Evolutionary conservation across 1,284 basidiomycete species (phyloP).

Genomic region (Spongispora temasekensis): DNA sequence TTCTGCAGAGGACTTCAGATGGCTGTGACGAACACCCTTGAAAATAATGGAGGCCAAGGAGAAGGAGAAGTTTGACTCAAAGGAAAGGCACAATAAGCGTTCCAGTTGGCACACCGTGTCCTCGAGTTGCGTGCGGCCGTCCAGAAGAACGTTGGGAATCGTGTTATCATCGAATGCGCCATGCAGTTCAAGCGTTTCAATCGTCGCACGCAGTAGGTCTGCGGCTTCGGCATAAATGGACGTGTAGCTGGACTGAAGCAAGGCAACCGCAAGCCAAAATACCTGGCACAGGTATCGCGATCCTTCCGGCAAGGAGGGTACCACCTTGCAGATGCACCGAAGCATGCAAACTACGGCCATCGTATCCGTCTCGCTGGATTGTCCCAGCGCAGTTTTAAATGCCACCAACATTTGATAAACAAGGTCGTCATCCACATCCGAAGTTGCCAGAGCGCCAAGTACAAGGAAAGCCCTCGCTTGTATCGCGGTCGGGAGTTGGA

Average conservation of each 20-base stretch:
- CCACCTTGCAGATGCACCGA: constrained; percentile 77
- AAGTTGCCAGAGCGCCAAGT: constrained; percentile 76
- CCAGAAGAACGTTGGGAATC: constrained; percentile 62
- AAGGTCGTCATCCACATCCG: constrained; percentile 86
- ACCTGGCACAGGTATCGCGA: constrained; percentile 76
- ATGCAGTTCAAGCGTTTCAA: constrained; percentile 67
- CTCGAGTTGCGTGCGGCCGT: constrained; percentile 64
- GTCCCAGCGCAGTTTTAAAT: constrained; percentile 64
- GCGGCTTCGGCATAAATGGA: constrained; percentile 75
- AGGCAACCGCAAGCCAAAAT: constrained; percentile 84
- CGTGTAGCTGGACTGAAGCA: constrained; percentile 77
- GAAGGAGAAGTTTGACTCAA: constrained; percentile 80
- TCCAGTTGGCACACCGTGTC: constrained; percentile 77
- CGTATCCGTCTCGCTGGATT: constrained; percentile 71
- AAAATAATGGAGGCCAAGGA: constrained; percentile 81
- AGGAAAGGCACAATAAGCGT: constrained; percentile 71
- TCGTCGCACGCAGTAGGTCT: constrained; percentile 61
- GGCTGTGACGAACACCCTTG: constrained; percentile 78
- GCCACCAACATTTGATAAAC: constrained; percentile 89
- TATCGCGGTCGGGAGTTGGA: constrained; percentile 89
- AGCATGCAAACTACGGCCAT: constrained; percentile 83
- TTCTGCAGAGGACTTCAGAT: constrained; percentile 61
- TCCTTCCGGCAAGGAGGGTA: constrained; percentile 65
- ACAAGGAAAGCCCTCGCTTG: constrained; percentile 90
- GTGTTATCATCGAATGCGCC: constrained; percentile 55